A percentile compares a stretch with the other conserved stretches of the same genome.
Conservation (phyloP, 169 alveolate species). For the Cryptosporidium ubiquitum region DNA sequence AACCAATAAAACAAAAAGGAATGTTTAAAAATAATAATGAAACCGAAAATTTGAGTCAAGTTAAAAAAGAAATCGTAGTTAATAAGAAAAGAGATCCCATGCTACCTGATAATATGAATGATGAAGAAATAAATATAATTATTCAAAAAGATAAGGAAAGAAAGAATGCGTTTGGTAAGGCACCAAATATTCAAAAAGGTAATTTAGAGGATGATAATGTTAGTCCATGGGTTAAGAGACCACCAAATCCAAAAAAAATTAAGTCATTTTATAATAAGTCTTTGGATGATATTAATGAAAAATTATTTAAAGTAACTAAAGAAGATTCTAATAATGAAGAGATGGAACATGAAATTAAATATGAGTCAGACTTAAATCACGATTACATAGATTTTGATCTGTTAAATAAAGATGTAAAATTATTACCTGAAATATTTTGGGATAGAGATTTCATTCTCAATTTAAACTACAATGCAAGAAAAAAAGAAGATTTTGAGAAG, state of each 20-base stretch:
- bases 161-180: not conserved
- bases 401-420: conserved; percentile 7
- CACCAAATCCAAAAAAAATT: conserved; percentile 42
- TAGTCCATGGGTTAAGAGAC: conserved; percentile 54
- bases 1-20: conserved; percentile 40
- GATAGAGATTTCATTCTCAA: conserved; percentile 50
- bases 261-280: conserved; percentile 34
- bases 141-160: conserved; percentile 25
- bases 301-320: not conserved
- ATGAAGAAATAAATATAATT: conserved; percentile 8
- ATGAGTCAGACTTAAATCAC: not conserved
- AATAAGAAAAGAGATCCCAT: conserved; percentile 25
- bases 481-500: conserved; percentile 43
- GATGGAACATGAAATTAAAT: not conserved
- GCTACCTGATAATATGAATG: conserved; percentile 50
- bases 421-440: conserved; percentile 33
- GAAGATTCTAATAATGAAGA: not conserved
- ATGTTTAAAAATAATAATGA: not conserved
- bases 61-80: not conserved
- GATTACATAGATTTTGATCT: conserved; percentile 14
- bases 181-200: not conserved
- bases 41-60: not conserved
- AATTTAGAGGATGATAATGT: not conserved
- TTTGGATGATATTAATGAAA: conserved; percentile 5
- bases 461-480: conserved; percentile 17